These are phyloP conservation scores for Amanita rubescens DNA, from an alignment of 768 basidiomycete genomes.

Conservation along the genomic window DNA sequence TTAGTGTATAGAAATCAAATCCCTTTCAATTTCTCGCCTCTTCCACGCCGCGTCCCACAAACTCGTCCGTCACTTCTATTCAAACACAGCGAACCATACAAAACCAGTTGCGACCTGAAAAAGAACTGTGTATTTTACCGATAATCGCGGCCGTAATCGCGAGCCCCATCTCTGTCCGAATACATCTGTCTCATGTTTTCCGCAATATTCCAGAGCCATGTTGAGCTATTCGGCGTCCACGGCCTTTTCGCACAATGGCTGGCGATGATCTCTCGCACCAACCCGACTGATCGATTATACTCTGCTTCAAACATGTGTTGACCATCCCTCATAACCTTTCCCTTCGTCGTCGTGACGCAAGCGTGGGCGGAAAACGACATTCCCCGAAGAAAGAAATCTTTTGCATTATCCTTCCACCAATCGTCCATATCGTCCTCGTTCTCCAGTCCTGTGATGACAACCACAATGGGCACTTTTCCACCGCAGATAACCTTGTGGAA, in stretches of 20 bases:
- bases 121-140: no score
- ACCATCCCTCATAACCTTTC: constrained; percentile 12
- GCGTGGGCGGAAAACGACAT: constrained; percentile 29
- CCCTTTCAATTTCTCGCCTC: no score
- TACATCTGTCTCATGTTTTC: not conserved
- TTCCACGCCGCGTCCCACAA: no score
- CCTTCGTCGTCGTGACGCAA: constrained; percentile 19
- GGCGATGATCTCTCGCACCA: constrained; percentile 8
- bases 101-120: no score
- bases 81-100: no score
- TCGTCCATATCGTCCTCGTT: constrained; percentile 29
- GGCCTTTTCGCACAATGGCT: not conserved
- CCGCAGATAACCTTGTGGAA: constrained; percentile 29
- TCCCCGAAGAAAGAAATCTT: constrained; percentile 19
- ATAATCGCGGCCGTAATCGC: no score
- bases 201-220: not conserved
- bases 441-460: constrained; percentile 30
- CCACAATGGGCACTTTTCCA: constrained; percentile 28
- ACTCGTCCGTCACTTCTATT: no score
- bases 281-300: constrained; percentile 11
- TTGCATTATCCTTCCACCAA: constrained; percentile 29
- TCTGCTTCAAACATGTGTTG: constrained; percentile 16
- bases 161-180: no score
- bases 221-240: not conserved
- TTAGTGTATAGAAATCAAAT: no score